These are phyloP conservation scores for Phaeosphaeria sp. DNA, from an alignment of 2,329 filamentous ascomycete genomes.

Conservation along the genomic window DNA sequence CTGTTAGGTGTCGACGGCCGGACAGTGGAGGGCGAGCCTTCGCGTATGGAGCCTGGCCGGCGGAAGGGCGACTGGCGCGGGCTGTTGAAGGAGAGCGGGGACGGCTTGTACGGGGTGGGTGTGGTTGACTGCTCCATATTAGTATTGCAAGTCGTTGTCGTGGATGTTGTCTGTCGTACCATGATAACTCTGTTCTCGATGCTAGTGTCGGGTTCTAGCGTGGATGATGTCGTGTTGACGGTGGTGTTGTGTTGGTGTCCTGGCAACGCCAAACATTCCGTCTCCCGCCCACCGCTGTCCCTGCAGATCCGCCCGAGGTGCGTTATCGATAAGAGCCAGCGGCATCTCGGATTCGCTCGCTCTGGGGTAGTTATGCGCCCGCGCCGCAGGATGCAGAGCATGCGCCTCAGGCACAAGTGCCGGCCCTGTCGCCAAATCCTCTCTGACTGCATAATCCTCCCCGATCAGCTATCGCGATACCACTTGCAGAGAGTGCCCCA, in stretches of 20 bases:
- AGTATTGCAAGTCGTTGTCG: background rate
- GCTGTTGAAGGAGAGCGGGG: slow-evolving; percentile 53
- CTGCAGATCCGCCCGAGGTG: slow-evolving; percentile 1
- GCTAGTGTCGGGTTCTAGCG: slow-evolving; percentile 5
- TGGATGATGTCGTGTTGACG: slow-evolving; percentile 15
- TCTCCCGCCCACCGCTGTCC: background rate
- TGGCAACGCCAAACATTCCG: slow-evolving; percentile 24
- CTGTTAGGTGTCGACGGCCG: slow-evolving; percentile 48
- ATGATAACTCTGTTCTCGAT: no score
- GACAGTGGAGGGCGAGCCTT: slow-evolving; percentile 49
- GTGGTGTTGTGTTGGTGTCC: slow-evolving; percentile 28
- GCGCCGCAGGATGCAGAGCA: background rate
- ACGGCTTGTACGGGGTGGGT: slow-evolving; percentile 49
- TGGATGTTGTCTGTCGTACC: no score
- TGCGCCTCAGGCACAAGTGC: background rate
- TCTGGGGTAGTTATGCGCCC: slow-evolving; percentile 7
- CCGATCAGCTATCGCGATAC: background rate
- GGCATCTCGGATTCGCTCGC: slow-evolving; percentile 3
- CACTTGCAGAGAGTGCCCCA: background rate
- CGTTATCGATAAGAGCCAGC: slow-evolving; percentile 22
- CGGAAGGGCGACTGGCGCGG: slow-evolving; percentile 55
- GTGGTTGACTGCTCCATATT: slow-evolving; percentile 37
- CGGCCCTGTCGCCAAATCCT: background rate
- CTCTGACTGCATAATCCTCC: background rate
- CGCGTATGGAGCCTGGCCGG: slow-evolving; percentile 49